These are phyloP conservation scores for Cutaneotrichosporon daszewskae DNA, from an alignment of 1,284 basidiomycete genomes.

Conservation along the genomic window DNA sequence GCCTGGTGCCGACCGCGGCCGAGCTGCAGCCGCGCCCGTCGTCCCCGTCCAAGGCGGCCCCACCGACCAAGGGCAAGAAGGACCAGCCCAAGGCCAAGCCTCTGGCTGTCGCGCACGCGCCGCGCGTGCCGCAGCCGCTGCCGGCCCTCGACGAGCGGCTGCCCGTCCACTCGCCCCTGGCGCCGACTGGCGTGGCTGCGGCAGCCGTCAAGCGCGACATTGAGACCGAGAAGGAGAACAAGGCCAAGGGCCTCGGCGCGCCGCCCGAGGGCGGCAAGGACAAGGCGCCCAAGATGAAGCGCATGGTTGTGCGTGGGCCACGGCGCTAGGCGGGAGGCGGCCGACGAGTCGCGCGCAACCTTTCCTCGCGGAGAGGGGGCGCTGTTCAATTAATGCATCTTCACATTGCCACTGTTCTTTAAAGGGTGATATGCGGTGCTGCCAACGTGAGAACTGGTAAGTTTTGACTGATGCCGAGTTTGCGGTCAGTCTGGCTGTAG, in stretches of 20 bases:
- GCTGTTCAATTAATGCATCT: constrained; percentile 23
- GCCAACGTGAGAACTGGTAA: not conserved
- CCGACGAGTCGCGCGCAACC: constrained; percentile 3
- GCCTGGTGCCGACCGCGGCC: constrained; percentile 50
- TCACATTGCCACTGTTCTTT: constrained; percentile 17
- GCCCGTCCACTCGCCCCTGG: constrained; percentile 42
- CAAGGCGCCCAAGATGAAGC: constrained; percentile 43
- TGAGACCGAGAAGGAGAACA: constrained; percentile 44
- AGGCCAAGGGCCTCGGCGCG: constrained; percentile 36
- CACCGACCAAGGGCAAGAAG: constrained; percentile 9
- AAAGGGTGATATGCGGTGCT: not conserved
- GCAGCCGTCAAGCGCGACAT: constrained; percentile 42
- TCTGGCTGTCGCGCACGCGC: constrained; percentile 17
- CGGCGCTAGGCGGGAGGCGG: not conserved
- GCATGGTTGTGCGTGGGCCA: constrained; percentile 35
- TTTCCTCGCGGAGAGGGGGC: constrained; percentile 21
- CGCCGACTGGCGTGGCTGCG: constrained; percentile 43
- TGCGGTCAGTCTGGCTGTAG: too few species aligned
- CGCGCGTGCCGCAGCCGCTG: constrained; percentile 34
- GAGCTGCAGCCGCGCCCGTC: constrained; percentile 9
- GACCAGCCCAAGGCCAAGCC: not conserved
- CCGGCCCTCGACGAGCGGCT: constrained; percentile 42
- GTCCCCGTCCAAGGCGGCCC: constrained; percentile 12
- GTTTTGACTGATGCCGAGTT: too few species aligned
- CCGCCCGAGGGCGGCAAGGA: constrained; percentile 21